phyloP scores from a whole-genome alignment of 805 yeast genomes.

The Suhomyces tanzawaensis region DNA sequence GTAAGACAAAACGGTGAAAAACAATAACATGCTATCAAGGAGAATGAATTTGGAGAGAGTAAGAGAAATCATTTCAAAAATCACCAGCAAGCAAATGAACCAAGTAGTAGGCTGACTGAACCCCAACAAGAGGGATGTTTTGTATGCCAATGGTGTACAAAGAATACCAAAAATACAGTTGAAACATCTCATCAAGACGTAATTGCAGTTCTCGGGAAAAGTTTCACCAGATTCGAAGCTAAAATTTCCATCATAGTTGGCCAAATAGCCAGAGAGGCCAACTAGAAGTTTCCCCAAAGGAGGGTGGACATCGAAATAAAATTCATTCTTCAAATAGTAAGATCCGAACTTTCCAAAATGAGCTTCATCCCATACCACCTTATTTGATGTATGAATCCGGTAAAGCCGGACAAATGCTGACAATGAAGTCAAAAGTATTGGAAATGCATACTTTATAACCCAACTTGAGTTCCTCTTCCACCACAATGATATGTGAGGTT shows the following conservation, averaged over 20 bases:
- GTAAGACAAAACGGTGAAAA: conserved; percentile 58
- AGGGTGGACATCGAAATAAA: conserved; percentile 85
- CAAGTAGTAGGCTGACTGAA: conserved; percentile 42
- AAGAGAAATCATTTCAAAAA: conserved; percentile 66
- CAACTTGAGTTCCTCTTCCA: neutral
- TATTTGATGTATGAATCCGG: conserved; percentile 52
- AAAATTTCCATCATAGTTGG: conserved; percentile 81
- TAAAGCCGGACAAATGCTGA: conserved; percentile 49
- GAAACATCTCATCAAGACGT: conserved; percentile 65
- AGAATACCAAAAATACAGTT: conserved; percentile 66
- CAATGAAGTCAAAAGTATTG: conserved; percentile 10
- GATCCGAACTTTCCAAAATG: conserved; percentile 88
- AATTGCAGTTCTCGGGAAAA: conserved; percentile 64
- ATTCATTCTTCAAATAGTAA: conserved; percentile 72
- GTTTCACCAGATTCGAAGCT: conserved; percentile 64
- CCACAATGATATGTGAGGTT: neutral
- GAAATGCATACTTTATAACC: conserved; percentile 5
- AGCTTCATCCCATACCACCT: conserved; percentile 87
- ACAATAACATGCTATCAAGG: conserved; percentile 71
- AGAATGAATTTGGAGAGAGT: conserved; percentile 72
- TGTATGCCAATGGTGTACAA: conserved; percentile 68
- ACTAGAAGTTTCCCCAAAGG: conserved; percentile 81
- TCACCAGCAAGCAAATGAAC: conserved; percentile 60
- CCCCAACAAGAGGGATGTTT: conserved; percentile 34
- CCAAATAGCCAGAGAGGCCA: conserved; percentile 74